Evolutionary conservation across 441 rosid species (phyloP).

Genomic region (Breynia disticha): DNA sequence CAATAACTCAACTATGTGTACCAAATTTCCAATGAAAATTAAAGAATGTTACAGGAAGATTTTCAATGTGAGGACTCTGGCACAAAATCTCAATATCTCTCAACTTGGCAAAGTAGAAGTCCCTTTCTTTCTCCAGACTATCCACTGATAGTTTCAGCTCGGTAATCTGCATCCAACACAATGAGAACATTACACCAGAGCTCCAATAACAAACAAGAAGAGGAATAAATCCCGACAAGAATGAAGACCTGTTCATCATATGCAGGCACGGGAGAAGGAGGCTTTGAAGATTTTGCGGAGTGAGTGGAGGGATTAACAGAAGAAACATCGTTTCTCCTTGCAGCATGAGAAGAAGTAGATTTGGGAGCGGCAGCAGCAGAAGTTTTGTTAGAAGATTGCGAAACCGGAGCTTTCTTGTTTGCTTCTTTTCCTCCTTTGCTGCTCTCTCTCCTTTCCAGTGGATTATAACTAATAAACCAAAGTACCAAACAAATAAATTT

Average conservation of each 20-base stretch:
- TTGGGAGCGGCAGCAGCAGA: slow-evolving; percentile 42
- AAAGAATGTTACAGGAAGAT: slow-evolving; percentile 39
- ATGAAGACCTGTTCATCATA: slow-evolving; percentile 71
- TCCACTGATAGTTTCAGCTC: slow-evolving; percentile 86
- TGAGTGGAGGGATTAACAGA: slow-evolving; percentile 36
- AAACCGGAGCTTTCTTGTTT: slow-evolving; percentile 47
- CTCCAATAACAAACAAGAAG: no score
- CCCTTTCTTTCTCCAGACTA: slow-evolving; percentile 94
- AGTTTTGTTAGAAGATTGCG: slow-evolving; percentile 51
- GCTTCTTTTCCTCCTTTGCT: slow-evolving; percentile 83
- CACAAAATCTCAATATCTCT: slow-evolving; percentile 87
- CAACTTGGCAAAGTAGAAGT: slow-evolving; percentile 80
- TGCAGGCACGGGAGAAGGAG: slow-evolving; percentile 37
- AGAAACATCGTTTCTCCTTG: slow-evolving; percentile 41
- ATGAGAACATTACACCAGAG: no score
- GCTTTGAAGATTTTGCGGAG: slow-evolving; percentile 44
- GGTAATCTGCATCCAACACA: slow-evolving; percentile 47
- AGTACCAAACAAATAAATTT: no score
- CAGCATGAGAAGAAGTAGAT: slow-evolving; percentile 48
- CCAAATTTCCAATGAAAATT: slow-evolving; percentile 1
- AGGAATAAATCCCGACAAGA: neutral
- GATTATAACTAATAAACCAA: slow-evolving; percentile 70
- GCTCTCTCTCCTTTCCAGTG: slow-evolving; percentile 83
- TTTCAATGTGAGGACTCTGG: slow-evolving; percentile 57
- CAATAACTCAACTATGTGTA: no score